phyloP scores from a whole-genome alignment of 2,329 filamentous ascomycete species.

The Chrysoporthe deuterocubensis region DNA sequence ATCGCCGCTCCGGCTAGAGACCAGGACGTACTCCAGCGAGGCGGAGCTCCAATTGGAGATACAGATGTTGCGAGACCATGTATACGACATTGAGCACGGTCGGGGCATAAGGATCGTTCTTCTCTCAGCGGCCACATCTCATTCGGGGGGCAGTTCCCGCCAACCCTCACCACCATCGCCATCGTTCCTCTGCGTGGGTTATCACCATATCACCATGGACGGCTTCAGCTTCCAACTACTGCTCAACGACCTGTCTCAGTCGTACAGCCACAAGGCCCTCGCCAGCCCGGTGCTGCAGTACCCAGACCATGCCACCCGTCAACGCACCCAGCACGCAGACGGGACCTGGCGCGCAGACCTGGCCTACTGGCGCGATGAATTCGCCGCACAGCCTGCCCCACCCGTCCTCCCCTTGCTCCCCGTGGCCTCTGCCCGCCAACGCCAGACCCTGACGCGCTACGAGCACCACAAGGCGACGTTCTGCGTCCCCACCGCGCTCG shows the following conservation, averaged over 20 bases:
- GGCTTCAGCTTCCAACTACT: slow-evolving; percentile 1
- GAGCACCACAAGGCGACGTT: neutral
- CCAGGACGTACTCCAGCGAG: slow-evolving; percentile 30
- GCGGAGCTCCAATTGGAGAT: neutral
- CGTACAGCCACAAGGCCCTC: neutral
- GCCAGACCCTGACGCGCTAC: neutral
- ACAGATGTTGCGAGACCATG: neutral
- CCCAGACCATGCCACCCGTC: neutral
- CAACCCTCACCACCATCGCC: neutral
- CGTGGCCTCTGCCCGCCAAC: neutral
- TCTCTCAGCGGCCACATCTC: too few relatives aligned
- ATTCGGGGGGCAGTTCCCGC: too few relatives aligned
- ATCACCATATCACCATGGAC: slow-evolving; percentile 17
- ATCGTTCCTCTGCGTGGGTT: slow-evolving; percentile 42
- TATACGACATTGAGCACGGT: neutral
- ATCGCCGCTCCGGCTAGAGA: slow-evolving; percentile 36
- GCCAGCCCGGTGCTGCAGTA: neutral
- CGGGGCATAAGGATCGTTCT: too few relatives aligned
- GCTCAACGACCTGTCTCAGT: neutral
- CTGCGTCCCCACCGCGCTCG: neutral
- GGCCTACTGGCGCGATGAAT: neutral
- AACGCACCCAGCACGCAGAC: too few relatives aligned
- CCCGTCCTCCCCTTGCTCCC: neutral
- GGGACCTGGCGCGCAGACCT: neutral
- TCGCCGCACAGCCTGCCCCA: neutral